A percentile compares a stretch with the other conserved stretches of the same genome.
Conservation (phyloP, 2,329 filamentous ascomycete species). For the Thelonectria blattea region DNA sequence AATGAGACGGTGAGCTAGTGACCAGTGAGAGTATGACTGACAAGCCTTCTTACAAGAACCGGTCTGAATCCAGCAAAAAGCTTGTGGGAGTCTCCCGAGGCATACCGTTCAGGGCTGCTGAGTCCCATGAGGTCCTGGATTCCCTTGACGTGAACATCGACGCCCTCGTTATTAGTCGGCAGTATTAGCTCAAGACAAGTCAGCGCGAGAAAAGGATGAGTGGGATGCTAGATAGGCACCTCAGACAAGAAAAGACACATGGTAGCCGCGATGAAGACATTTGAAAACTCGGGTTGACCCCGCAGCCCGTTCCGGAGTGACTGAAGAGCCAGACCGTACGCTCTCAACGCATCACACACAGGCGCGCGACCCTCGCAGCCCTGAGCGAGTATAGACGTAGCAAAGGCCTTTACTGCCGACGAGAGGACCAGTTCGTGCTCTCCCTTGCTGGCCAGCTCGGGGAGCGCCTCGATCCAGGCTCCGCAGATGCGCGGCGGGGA, state of each 20-base stretch:
- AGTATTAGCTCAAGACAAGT: constrained; percentile 36
- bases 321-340: constrained; percentile 40
- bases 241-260: constrained; percentile 23
- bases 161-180: constrained; percentile 35
- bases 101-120: constrained; percentile 39
- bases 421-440: constrained; percentile 32
- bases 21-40: too few relatives aligned
- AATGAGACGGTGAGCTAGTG: background rate
- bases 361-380: constrained; percentile 27
- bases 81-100: constrained; percentile 43
- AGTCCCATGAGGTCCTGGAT: constrained; percentile 43
- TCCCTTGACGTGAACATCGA: constrained; percentile 43
- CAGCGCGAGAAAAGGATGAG: background rate
- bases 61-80: constrained; percentile 50
- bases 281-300: background rate
- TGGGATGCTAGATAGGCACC: background rate
- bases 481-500: constrained; percentile 48
- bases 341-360: constrained; percentile 35
- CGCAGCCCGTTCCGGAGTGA: constrained; percentile 33
- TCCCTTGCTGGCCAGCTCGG: constrained; percentile 34
- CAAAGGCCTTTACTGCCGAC: constrained; percentile 43
- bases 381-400: constrained; percentile 37
- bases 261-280: constrained; percentile 14
- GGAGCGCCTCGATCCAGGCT: constrained; percentile 48
- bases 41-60: constrained; percentile 41